These are phyloP conservation scores for Nowakowskiella sp. DNA, from an alignment of 192 early-diverging fungal genomes.

Conservation along the genomic window DNA sequence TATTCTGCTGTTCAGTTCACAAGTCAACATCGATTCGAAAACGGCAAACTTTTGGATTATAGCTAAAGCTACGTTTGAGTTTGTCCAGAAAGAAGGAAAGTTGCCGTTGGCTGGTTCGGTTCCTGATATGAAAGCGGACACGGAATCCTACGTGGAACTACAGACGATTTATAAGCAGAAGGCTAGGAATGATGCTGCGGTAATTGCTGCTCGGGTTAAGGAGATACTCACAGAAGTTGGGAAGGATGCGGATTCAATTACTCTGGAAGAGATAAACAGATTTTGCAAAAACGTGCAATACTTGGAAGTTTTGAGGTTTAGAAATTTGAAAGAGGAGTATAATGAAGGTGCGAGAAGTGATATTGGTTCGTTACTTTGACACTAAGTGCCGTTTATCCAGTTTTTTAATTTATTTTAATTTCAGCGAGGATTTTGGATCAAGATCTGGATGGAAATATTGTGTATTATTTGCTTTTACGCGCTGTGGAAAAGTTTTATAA, in stretches of 20 bases:
- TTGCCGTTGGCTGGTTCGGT: constrained; percentile 80
- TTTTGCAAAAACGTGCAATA: constrained; percentile 78
- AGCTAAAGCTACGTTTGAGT: constrained; percentile 66
- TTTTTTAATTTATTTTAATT: constrained; percentile 1
- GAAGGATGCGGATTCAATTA: constrained; percentile 43
- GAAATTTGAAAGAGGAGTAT: constrained; percentile 46
- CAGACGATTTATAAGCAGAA: constrained; percentile 70
- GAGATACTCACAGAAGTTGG: constrained; percentile 41
- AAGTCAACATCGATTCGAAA: constrained; percentile 28
- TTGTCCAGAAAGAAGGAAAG: constrained; percentile 60
- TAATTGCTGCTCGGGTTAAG: constrained; percentile 18
- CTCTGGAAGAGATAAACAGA: constrained; percentile 52
- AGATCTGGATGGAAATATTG: constrained; percentile 45
- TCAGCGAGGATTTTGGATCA: constrained; percentile 41
- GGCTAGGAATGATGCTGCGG: constrained; percentile 34
- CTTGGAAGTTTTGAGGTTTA: constrained; percentile 61
- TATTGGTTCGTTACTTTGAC: background rate
- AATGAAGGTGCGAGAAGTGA: background rate
- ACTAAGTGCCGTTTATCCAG: background rate
- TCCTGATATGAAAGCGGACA: constrained; percentile 98
- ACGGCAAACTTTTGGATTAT: constrained; percentile 82
- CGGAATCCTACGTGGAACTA: constrained; percentile 71
- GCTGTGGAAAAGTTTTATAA: constrained; percentile 58
- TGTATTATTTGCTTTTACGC: constrained; percentile 56
- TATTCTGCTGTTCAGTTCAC: background rate